A percentile compares a stretch with the other conserved stretches of the same genome.
phyloP scores from a whole-genome alignment of 805 yeast species.

The Ogataea minuta region DNA sequence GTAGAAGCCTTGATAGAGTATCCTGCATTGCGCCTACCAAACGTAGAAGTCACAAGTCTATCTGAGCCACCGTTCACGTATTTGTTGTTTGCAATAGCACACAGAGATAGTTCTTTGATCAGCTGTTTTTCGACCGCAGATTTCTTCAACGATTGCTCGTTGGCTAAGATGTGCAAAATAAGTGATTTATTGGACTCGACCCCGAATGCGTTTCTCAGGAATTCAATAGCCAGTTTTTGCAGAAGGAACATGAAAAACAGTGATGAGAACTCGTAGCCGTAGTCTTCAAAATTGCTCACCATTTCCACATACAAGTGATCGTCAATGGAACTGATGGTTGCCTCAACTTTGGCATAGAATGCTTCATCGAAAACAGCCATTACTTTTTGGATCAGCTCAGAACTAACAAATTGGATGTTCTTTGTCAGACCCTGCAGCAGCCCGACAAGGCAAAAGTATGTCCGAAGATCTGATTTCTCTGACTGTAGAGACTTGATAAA shows the following conservation, averaged over 20 bases:
- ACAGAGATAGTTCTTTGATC: conserved; percentile 18
- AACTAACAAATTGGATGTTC: conserved; percentile 23
- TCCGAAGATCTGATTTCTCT: conserved; percentile 2
- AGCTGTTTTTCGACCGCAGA: conserved; percentile 11
- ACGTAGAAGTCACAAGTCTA: conserved; percentile 24
- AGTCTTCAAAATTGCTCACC: conserved; percentile 31
- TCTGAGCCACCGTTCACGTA: conserved; percentile 27
- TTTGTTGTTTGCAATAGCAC: conserved; percentile 20
- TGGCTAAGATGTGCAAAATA: conserved; percentile 17
- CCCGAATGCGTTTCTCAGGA: conserved; percentile 20
- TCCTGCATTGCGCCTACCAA: conserved; percentile 28
- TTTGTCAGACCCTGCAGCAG: conserved; percentile 30
- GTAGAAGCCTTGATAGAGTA: conserved; percentile 32
- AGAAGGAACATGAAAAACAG: conserved; percentile 28
- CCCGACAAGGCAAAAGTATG: conserved; percentile 31
- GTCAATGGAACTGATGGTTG: conserved; percentile 15
- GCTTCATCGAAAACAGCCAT: conserved; percentile 28
- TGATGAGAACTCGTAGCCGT: conserved; percentile 31
- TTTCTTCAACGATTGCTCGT: conserved; percentile 11
- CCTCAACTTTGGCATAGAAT: conserved; percentile 27
- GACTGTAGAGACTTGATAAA: conserved; percentile 11
- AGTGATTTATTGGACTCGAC: conserved; percentile 13
- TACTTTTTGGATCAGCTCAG: conserved; percentile 20
- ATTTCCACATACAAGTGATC: conserved; percentile 24
- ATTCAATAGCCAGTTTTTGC: conserved; percentile 26